A percentile compares a stretch with the other conserved stretches of the same genome.
Evolutionary conservation across 208 protist species (phyloP).

Genomic region (Acanthamoeba divionensis): DNA sequence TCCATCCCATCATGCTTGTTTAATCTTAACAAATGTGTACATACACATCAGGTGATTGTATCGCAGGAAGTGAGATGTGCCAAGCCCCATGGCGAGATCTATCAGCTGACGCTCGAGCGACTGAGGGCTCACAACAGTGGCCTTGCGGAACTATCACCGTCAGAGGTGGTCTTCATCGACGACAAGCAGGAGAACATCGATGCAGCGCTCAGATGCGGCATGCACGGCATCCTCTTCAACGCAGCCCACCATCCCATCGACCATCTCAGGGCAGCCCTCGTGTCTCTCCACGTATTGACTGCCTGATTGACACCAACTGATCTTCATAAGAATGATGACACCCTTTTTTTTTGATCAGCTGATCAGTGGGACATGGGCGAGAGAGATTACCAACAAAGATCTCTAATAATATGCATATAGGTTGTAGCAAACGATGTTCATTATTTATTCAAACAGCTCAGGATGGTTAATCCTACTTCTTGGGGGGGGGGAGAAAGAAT

Average conservation of each 20-base stretch:
- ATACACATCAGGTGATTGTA: neutral
- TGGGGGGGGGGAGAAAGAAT: no score
- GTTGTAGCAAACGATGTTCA: no score
- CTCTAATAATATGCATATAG: no score
- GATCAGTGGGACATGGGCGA: no score
- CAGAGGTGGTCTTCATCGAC: conserved; percentile 17
- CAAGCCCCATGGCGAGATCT: neutral
- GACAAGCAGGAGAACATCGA: conserved; percentile 43
- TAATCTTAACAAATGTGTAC: no score
- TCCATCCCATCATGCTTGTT: neutral
- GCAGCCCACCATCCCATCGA: neutral
- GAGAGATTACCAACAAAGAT: no score
- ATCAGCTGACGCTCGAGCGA: neutral
- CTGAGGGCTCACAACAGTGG: neutral
- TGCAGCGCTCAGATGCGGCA: neutral
- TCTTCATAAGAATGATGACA: no score
- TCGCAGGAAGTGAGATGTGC: neutral
- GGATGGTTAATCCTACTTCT: no score
- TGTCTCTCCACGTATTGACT: neutral
- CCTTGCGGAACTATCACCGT: neutral
- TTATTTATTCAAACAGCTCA: no score
- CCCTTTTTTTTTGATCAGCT: no score
- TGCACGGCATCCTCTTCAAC: conserved; percentile 8
- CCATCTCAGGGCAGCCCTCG: neutral
- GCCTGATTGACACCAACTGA: no score